Evolutionary conservation across 768 basidiomycete species (phyloP).

Genomic region (Boletus eberwhitei): DNA sequence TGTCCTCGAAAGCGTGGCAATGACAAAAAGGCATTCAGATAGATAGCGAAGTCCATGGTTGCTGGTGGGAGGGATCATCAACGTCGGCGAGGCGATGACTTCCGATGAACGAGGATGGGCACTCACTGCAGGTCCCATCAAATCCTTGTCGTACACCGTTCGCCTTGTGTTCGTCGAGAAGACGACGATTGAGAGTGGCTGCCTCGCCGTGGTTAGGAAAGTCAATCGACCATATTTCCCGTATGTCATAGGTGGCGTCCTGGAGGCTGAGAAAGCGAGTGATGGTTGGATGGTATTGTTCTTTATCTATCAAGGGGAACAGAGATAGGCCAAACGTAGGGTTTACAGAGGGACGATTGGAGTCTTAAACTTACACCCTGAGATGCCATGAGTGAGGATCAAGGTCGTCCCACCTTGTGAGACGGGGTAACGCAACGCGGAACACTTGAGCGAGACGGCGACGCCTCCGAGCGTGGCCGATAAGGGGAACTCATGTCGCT

Average conservation of each 20-base stretch:
- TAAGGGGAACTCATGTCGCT: slow-evolving; percentile 19
- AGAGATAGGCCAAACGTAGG: not conserved
- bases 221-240: slow-evolving; percentile 35
- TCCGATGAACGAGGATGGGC: not conserved
- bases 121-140: slow-evolving; percentile 23
- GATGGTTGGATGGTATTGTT: slow-evolving; percentile 25
- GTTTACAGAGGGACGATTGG: not conserved
- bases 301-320: slow-evolving; percentile 21
- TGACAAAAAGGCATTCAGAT: slow-evolving; percentile 25
- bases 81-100: too few species aligned
- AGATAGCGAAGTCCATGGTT: slow-evolving; percentile 20
- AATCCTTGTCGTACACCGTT: not conserved
- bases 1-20: slow-evolving; percentile 24
- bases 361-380: slow-evolving; percentile 21
- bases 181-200: slow-evolving; percentile 29
- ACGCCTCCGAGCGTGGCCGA: slow-evolving; percentile 15
- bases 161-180: slow-evolving; percentile 25
- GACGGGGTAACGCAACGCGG: slow-evolving; percentile 26
- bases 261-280: slow-evolving; percentile 15
- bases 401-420: slow-evolving; percentile 24
- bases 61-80: slow-evolving; percentile 10
- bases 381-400: slow-evolving; percentile 26
- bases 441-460: slow-evolving; percentile 16
- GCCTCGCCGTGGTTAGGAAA: slow-evolving; percentile 37
- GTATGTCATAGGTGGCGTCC: slow-evolving; percentile 18